Evolutionary conservation across 1,284 basidiomycete species (phyloP).

Genomic region (Pisolithus thermaeus): DNA sequence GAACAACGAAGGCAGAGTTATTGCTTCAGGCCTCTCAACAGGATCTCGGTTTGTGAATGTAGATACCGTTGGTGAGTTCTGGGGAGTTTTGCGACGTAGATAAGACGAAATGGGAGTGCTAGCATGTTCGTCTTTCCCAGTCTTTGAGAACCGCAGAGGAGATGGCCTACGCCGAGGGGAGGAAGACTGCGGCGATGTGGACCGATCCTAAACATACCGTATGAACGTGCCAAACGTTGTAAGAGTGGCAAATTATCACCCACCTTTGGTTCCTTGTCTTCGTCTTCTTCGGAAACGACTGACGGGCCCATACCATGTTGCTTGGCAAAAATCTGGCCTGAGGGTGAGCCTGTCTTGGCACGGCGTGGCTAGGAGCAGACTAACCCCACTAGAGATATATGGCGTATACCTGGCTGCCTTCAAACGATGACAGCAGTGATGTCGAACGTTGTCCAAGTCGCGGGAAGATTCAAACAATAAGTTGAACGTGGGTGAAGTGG

Average conservation of each 20-base stretch:
- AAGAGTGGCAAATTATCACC: constrained; percentile 10
- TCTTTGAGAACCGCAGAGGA: constrained; percentile 23
- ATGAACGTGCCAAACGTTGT: constrained; percentile 7
- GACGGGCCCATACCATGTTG: constrained; percentile 21
- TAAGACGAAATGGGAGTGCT: constrained; percentile 71
- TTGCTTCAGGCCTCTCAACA: constrained; percentile 33
- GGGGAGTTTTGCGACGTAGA: constrained; percentile 69
- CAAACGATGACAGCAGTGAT: constrained; percentile 31
- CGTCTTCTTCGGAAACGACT: constrained; percentile 17
- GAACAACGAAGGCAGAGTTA: constrained; percentile 33
- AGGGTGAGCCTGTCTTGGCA: constrained; percentile 5
- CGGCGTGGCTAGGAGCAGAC: constrained; percentile 20
- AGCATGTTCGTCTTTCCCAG: constrained; percentile 33
- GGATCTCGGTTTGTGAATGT: constrained; percentile 43
- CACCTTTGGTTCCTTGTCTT: constrained; percentile 21
- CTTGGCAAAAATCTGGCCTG: constrained; percentile 17
- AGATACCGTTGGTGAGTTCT: constrained; percentile 62
- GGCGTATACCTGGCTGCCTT: constrained; percentile 55
- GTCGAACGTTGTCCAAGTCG: constrained; percentile 31
- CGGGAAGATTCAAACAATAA: constrained; percentile 39
- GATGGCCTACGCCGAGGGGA: constrained; percentile 29
- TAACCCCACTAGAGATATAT: constrained; percentile 51
- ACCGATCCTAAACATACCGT: constrained; percentile 31
- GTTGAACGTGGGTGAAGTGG: constrained; percentile 31
- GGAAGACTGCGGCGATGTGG: constrained; percentile 42